Evolutionary conservation across 2,329 filamentous ascomycete genomes (phyloP), one percentile per base, ranked within the genome.

Genomic region (Pseudophaeomoniella oleicola): DNA sequence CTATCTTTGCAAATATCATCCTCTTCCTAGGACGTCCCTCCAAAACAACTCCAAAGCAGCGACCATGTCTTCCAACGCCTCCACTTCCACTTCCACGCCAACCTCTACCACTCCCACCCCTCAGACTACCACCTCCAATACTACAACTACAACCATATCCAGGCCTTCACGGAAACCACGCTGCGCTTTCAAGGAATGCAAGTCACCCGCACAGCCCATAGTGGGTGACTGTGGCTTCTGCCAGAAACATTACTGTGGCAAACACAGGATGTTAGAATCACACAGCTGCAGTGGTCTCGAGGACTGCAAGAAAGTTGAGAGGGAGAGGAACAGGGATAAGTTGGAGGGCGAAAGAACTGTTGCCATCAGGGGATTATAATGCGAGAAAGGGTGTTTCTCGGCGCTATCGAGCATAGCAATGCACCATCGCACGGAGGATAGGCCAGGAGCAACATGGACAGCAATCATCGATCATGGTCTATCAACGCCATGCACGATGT

Each of bases 211-310:
- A 12, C 87, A 94, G 60, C 80, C 84, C 46, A 94, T 98, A 52
- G 83, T 94, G 41, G 90, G 90, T 37, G 88, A 96, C 66, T 98
- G 90, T 63, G 80, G 78, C 42, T 96, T 96, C 69, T 98, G 90
- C 67, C 70, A 80, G 38, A 86, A 87, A 32, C 83, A 92, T 57
- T 96, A 84, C 68, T 98, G 90, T 63, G 84, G 84, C 50, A 93
- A 86, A 66, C 90, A 98, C 63, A 74, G 90, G 39, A 72, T 96
- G 63, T 63, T 96, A 45, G 90, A 98, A 62, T 83, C 88, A 50
- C 90, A 98, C 65, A 84, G 84, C 64, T 98, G 90, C 66, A 76
- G 74, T 45, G 86, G 86, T 30, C 68, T 98, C 39, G 90, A 96
- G 67, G 83, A 94, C 63, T 94, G 88, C 72, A 94, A 94, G 72